Evolutionary conservation across 352 stramenopile genomes (phyloP), one percentile per base, ranked within the genome.

Genomic region (Phytophthora pseudosyringae): DNA sequence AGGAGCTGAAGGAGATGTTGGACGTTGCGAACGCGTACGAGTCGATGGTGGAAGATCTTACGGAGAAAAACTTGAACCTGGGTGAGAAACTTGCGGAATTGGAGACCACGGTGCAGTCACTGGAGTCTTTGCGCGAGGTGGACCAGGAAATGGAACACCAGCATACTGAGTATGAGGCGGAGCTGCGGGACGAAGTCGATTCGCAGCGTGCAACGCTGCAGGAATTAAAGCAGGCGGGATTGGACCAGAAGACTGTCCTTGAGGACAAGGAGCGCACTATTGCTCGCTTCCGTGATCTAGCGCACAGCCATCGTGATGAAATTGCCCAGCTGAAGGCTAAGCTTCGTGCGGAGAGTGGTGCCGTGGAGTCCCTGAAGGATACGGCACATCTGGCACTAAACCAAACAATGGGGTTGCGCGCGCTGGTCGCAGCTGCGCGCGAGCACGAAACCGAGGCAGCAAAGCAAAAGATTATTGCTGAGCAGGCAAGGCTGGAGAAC

Each of bases 111-210:
- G 83, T 95, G 12, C 68, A 77, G 21, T 92, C 86, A 18, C 70
- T 95, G 16, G 89, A 97, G 48, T 84, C 83, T 2, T 65, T 97
- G 26, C 88, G 89, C 28, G 87, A 95, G 38, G 78, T 97, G 67
- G 86, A 82, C 18, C 87, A 97, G 50, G 89, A 97, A 66, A 90
- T 97, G 73, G 89, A 97, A 65, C 87, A 97, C 59, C 89, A 97
- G 53, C 87, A 95, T 50, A 82, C 69, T 16, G 83, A 95, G 44
- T 91, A 93, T 43, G 87, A 94, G 39, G 83, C 83, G 7, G 84
- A 95, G 58, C 73, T 97, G 3, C 77, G 77, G 2, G 55, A 65
- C 7, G 88, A 97, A 49, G 89, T 95, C 10, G 83, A 91, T 26
- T 68, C 74, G 3, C 75, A 91, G 21, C 81, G 80, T 38, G 64